Percentiles rank a stretch among this genome's conserved stretches.
Conservation (phyloP, 306 rosid species). For the Sicyos edulis region DNA sequence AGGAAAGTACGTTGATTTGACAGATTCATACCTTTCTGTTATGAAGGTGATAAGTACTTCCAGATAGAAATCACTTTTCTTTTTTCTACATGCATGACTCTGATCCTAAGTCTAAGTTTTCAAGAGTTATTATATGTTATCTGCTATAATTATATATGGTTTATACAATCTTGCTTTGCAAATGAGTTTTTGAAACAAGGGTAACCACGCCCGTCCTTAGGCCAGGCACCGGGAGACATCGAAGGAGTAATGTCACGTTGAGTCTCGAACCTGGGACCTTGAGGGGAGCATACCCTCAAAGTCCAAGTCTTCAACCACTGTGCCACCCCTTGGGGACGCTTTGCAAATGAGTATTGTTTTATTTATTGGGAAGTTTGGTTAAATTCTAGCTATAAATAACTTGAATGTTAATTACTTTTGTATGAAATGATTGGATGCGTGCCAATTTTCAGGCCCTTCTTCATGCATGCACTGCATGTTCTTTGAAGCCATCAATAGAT, state of each 20-base stretch:
- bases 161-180: constrained; percentile 14
- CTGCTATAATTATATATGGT: background rate
- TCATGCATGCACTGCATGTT: constrained; percentile 88
- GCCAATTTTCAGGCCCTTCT: constrained; percentile 68
- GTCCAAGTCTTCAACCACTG: too few relatives aligned
- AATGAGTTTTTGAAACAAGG: too few relatives aligned
- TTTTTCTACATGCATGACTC: background rate
- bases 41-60: constrained; percentile 55
- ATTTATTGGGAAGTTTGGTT: background rate
- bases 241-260: too few relatives aligned
- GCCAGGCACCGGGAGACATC: too few relatives aligned
- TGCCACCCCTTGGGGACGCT: too few relatives aligned
- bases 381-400: too few relatives aligned
- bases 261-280: too few relatives aligned
- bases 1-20: constrained; percentile 89
- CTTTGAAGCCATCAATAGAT: constrained; percentile 76
- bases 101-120: background rate
- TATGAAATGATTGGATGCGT: too few relatives aligned
- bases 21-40: constrained; percentile 97
- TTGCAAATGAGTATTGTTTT: background rate
- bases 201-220: too few relatives aligned
- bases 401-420: too few relatives aligned
- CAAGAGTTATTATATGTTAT: too few relatives aligned
- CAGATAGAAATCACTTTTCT: background rate
- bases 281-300: too few relatives aligned